Conservation (phyloP, 2,329 filamentous ascomycete genomes). For the Monosporascus sp. region DNA sequence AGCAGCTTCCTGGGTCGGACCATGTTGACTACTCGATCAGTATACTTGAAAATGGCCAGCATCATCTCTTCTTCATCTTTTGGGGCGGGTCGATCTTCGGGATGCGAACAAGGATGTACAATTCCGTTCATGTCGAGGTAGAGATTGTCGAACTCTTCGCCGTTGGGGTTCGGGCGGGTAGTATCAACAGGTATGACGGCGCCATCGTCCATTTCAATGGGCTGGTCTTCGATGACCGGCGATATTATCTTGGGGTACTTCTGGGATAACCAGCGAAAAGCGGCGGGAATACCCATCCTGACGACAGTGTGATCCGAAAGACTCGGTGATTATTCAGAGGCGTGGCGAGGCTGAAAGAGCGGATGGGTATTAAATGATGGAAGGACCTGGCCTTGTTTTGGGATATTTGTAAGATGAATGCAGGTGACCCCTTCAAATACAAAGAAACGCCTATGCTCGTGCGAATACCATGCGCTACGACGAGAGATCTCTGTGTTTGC, state of each 20-base stretch:
- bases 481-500: background rate
- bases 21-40: constrained; percentile 98
- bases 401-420: background rate
- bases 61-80: constrained; percentile 99
- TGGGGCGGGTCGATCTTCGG: constrained; percentile 85
- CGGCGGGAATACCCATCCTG: constrained; percentile 86
- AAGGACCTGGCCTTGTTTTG: background rate
- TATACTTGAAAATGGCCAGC: constrained; percentile 96
- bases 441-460: background rate
- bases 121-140: constrained; percentile 99
- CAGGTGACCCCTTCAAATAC: background rate
- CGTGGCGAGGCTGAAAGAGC: background rate
- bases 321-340: background rate
- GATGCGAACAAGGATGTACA: constrained; percentile 96
- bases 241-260: constrained; percentile 98
- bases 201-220: constrained; percentile 75
- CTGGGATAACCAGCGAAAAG: constrained; percentile 93
- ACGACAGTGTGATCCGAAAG: constrained; percentile 3
- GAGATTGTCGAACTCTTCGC: constrained; percentile 95
- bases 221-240: constrained; percentile 79
- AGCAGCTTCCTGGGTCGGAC: constrained; percentile 90
- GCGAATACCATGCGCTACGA: background rate
- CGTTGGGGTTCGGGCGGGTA: constrained; percentile 85
- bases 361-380: background rate
- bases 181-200: constrained; percentile 78